These are phyloP conservation scores for Dillenia turbinata DNA, from an alignment of 164 flowering plant species.

Conservation along the genomic window DNA sequence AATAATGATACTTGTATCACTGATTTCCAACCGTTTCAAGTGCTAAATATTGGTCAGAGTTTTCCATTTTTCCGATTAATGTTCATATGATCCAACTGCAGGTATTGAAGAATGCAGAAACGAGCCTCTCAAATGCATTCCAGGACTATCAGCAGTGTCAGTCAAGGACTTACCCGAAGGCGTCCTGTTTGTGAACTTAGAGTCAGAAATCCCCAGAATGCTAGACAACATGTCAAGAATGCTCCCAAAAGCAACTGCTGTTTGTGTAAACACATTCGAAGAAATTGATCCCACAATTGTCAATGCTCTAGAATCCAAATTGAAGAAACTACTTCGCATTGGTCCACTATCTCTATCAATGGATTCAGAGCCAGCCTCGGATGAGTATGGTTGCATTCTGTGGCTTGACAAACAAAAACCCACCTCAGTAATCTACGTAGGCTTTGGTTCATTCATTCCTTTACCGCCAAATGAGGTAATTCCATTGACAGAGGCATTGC, in stretches of 20 bases:
- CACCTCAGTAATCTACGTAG: slow-evolving; percentile 12
- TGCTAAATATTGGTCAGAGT: too few species aligned
- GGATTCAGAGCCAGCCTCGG: not conserved
- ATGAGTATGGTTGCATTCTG: slow-evolving; percentile 2
- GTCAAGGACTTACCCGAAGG: slow-evolving; percentile 14
- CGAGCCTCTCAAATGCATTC: slow-evolving; percentile 8
- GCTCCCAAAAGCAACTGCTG: slow-evolving; percentile 8
- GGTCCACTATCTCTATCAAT: slow-evolving; percentile 10
- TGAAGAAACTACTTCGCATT: slow-evolving; percentile 8
- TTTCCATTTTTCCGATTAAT: too few species aligned
- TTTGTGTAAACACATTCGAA: slow-evolving; percentile 9
- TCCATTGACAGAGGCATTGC: slow-evolving; percentile 31
- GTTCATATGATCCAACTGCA: not conserved
- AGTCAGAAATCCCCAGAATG: slow-evolving; percentile 6
- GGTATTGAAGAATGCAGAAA: slow-evolving; percentile 6
- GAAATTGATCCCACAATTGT: slow-evolving; percentile 4
- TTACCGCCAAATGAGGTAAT: slow-evolving; percentile 32
- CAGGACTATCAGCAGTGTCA: slow-evolving; percentile 10
- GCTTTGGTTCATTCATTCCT: slow-evolving; percentile 28
- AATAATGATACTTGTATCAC: too few species aligned
- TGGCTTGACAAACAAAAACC: slow-evolving; percentile 22
- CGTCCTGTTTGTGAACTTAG: slow-evolving; percentile 6
- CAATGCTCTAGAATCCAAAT: slow-evolving; percentile 10
- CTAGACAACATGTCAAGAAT: slow-evolving; percentile 9
- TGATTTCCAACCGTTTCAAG: too few species aligned